Percentiles rank a stretch among this genome's conserved stretches.
Evolutionary conservation across 805 yeast genomes (phyloP).

Genomic region (Ascoidea rubescens): DNA sequence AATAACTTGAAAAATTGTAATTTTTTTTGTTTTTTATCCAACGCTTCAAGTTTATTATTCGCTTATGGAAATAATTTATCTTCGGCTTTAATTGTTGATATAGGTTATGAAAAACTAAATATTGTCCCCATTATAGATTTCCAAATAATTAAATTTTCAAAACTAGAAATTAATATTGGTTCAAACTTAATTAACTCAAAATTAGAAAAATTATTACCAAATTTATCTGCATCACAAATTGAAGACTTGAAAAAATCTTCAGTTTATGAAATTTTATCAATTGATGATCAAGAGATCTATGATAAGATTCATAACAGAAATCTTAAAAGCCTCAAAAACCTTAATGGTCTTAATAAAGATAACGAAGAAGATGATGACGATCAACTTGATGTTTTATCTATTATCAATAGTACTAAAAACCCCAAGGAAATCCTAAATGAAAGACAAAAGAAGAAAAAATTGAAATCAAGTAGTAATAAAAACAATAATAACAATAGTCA

Average conservation of each 20-base stretch:
- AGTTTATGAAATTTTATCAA: constrained; percentile 68
- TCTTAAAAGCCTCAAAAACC: constrained; percentile 11
- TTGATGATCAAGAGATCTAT: constrained; percentile 38
- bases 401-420: constrained; percentile 58
- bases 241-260: constrained; percentile 62
- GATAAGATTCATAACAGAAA: constrained; percentile 13
- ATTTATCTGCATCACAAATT: constrained; percentile 40
- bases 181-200: constrained; percentile 47
- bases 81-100: constrained; percentile 63
- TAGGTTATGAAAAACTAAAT: constrained; percentile 67
- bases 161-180: constrained; percentile 38
- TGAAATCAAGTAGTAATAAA: constrained; percentile 17
- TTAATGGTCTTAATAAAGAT: constrained; percentile 6
- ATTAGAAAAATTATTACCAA: constrained; percentile 42
- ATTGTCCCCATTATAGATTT: constrained; percentile 70
- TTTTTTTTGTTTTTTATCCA: constrained; percentile 58
- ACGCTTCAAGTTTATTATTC: constrained; percentile 54
- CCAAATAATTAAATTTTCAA: constrained; percentile 43
- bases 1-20: constrained; percentile 53
- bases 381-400: constrained; percentile 75
- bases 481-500: constrained; percentile 19
- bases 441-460: constrained; percentile 35
- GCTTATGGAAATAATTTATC: constrained; percentile 44
- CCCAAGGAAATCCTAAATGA: constrained; percentile 58
- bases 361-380: constrained; percentile 48